Conservation (phyloP, 2,329 filamentous ascomycete genomes). For the Fusarium nanum region DNA sequence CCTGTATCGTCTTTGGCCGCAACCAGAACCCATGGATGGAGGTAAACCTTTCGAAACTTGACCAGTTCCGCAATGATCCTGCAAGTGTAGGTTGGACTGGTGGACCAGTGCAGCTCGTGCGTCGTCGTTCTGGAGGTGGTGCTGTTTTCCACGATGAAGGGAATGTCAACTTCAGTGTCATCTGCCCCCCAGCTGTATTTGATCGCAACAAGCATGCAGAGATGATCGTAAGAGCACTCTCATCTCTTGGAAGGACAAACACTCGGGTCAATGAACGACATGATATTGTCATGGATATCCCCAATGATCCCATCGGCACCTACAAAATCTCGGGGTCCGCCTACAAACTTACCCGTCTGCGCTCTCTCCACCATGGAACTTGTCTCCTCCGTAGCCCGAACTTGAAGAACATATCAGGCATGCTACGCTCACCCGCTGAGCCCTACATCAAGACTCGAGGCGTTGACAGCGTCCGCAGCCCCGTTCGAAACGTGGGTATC, state of each 20-base stretch:
- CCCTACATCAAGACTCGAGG: constrained; percentile 82
- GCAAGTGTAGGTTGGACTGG: constrained; percentile 44
- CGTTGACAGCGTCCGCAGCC: constrained; percentile 90
- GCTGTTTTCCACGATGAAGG: constrained; percentile 94
- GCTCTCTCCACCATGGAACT: constrained; percentile 93
- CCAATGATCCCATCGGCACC: constrained; percentile 47
- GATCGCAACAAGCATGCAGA: constrained; percentile 88
- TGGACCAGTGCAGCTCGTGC: constrained; percentile 70
- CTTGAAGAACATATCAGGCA: constrained; percentile 72
- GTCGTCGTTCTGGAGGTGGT: constrained; percentile 88
- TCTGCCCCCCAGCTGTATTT: constrained; percentile 80
- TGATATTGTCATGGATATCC: constrained; percentile 82
- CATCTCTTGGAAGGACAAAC: constrained; percentile 65
- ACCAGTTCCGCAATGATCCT: constrained; percentile 37
- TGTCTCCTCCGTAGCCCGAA: constrained; percentile 85
- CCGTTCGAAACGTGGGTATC: constrained; percentile 81
- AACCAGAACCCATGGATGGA: constrained; percentile 99
- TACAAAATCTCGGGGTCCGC: constrained; percentile 94
- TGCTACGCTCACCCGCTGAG: constrained; percentile 82
- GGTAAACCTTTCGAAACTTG: constrained; percentile 76
- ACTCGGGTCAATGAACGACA: constrained; percentile 88
- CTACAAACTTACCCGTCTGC: constrained; percentile 86
- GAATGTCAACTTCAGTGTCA: constrained; percentile 95
- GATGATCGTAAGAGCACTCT: constrained; percentile 90
- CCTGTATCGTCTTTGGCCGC: constrained; percentile 89